Percentiles rank a stretch among this genome's conserved stretches.
Evolutionary conservation across 768 basidiomycete genomes (phyloP).

Genomic region (Neoboletus brunneissimus): DNA sequence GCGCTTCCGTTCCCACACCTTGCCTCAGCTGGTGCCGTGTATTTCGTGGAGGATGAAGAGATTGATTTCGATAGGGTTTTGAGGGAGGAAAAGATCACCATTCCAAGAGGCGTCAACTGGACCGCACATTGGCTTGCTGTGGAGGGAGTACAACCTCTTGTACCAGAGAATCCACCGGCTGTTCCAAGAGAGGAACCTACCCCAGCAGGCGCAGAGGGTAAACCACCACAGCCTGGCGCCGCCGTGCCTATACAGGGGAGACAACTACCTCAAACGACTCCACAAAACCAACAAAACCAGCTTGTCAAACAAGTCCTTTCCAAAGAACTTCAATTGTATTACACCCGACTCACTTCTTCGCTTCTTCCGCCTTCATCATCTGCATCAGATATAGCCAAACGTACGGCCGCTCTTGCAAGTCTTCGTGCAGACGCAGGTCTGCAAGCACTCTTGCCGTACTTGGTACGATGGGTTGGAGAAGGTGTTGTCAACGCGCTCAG

Average conservation of each 20-base stretch:
- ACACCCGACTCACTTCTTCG: conserved; percentile 83
- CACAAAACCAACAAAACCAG: conserved; percentile 60
- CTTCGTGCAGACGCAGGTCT: conserved; percentile 87
- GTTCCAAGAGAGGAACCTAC: conserved; percentile 55
- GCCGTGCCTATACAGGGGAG: conserved; percentile 22
- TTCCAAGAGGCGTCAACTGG: conserved; percentile 82
- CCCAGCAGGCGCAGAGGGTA: conserved; percentile 26
- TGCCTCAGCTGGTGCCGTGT: conserved; percentile 65
- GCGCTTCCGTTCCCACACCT: conserved; percentile 45
- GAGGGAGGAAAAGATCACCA: conserved; percentile 77
- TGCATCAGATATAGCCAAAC: conserved; percentile 60
- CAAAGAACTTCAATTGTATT: conserved; percentile 92
- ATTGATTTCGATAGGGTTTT: conserved; percentile 93
- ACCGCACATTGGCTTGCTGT: conserved; percentile 98
- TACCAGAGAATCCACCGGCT: conserved; percentile 92
- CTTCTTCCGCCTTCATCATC: conserved; percentile 49
- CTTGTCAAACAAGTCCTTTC: conserved; percentile 92
- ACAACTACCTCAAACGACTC: conserved; percentile 31
- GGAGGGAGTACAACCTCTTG: conserved; percentile 95
- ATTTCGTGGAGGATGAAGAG: conserved; percentile 95
- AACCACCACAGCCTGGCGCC: conserved; percentile 29
- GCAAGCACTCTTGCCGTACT: conserved; percentile 87
- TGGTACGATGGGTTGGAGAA: conserved; percentile 94
- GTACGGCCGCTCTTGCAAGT: conserved; percentile 87
- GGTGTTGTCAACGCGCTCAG: conserved; percentile 67